Percentiles rank a stretch among this genome's conserved stretches.
These are phyloP conservation scores for Tremellales sp. DNA, from an alignment of 1,284 basidiomycete species.

Conservation along the genomic window DNA sequence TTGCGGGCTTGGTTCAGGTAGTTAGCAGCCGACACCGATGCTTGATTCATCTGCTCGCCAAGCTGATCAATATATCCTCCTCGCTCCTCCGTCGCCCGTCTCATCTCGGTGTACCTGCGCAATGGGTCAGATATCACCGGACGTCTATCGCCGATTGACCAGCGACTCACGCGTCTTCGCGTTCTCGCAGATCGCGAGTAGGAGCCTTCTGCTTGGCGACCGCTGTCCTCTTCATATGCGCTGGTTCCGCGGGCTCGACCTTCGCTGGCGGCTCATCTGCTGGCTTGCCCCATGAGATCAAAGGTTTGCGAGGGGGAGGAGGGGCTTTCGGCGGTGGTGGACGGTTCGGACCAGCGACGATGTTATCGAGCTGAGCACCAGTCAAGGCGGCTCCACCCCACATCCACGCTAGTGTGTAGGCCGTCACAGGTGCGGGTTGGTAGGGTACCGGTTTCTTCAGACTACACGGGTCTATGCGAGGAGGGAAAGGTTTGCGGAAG, in stretches of 20 bases:
- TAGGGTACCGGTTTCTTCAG: conserved; percentile 32
- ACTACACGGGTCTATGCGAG: conserved; percentile 38
- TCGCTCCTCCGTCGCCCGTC: conserved; percentile 30
- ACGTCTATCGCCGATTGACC: too few relatives aligned
- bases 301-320: conserved; percentile 32
- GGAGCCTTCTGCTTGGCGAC: conserved; percentile 24
- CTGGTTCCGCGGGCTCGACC: conserved; percentile 11
- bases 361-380: conserved; percentile 41
- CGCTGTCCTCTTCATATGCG: conserved; percentile 24
- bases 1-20: conserved; percentile 40
- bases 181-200: conserved; percentile 27
- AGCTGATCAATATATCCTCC: conserved; percentile 33
- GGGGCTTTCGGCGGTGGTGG: conserved; percentile 30
- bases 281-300: conserved; percentile 43
- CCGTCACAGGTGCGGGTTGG: conserved; percentile 39
- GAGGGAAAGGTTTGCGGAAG: conserved; percentile 47
- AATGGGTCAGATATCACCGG: background rate
- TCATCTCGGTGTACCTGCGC: conserved; percentile 41
- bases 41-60: conserved; percentile 37
- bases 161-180: conserved; percentile 34
- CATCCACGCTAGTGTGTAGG: conserved; percentile 42
- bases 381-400: conserved; percentile 48
- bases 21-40: conserved; percentile 30
- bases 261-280: conserved; percentile 23
- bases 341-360: conserved; percentile 45